Conservation (phyloP, 176 grass and related monocot species). For the Triticum timopheevii region DNA sequence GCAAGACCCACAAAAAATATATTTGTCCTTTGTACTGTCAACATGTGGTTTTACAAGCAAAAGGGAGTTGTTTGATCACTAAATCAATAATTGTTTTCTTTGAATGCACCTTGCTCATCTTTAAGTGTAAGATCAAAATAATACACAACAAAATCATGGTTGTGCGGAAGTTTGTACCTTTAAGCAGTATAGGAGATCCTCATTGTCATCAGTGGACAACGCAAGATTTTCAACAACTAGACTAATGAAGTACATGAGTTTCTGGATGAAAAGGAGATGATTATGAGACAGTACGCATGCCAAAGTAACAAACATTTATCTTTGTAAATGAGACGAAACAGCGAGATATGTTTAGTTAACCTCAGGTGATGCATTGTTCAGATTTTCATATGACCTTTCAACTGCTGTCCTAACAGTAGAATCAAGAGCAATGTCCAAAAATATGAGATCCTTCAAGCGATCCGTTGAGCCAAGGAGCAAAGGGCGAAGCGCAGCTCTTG, state of each 20-base stretch:
- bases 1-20: neutral
- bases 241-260: slow-evolving; percentile 92
- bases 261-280: slow-evolving; percentile 46
- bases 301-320: neutral
- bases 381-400: slow-evolving; percentile 79
- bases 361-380: slow-evolving; percentile 67
- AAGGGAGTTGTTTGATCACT: neutral
- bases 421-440: slow-evolving; percentile 96
- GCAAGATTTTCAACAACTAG: slow-evolving; percentile 97
- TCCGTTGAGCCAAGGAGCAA: slow-evolving; percentile 60
- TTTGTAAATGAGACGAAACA: neutral
- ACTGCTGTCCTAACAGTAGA: slow-evolving; percentile 88
- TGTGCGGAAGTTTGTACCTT: slow-evolving; percentile 50
- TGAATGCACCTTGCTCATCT: neutral
- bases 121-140: neutral
- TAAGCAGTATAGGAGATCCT: slow-evolving; percentile 88
- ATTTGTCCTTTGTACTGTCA: neutral
- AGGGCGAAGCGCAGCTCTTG: slow-evolving; percentile 70
- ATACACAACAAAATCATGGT: neutral
- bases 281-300: slow-evolving; percentile 10
- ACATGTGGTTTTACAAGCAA: neutral
- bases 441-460: slow-evolving; percentile 89
- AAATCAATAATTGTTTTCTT: neutral
- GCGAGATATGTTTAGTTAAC: slow-evolving; percentile 20
- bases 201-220: slow-evolving; percentile 85